These are phyloP conservation scores for Craterostigma plantagineum DNA, from an alignment of 257 asterid genomes.

Conservation along the genomic window DNA sequence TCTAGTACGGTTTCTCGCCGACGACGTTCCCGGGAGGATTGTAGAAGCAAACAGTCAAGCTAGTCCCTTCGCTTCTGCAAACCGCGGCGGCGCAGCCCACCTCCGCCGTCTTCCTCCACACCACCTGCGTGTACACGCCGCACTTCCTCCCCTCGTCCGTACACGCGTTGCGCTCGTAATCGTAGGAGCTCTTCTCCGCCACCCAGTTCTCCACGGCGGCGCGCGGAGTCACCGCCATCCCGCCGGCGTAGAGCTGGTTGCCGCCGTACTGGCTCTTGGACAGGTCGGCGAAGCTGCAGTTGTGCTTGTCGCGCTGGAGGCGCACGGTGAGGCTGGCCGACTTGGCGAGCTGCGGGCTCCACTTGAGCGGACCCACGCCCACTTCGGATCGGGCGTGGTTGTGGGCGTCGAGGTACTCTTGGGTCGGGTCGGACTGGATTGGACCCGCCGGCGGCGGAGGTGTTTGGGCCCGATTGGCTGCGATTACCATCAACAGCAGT, in stretches of 20 bases:
- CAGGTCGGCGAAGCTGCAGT: constrained; percentile 57
- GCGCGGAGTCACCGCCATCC: constrained; percentile 23
- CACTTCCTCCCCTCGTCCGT: constrained; percentile 35
- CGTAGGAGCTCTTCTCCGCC: constrained; percentile 59
- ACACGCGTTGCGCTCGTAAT: constrained; percentile 47
- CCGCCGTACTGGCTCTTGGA: constrained; percentile 44
- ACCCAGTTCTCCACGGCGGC: constrained; percentile 61
- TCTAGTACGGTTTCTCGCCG: constrained; percentile 80
- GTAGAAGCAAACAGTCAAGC: constrained; percentile 58
- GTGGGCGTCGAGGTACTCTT: constrained; percentile 49
- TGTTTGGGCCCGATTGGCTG: no score
- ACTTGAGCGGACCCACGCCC: constrained; percentile 49
- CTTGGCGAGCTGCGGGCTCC: constrained; percentile 55
- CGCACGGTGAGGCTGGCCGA: constrained; percentile 53
- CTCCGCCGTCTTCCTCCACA: constrained; percentile 57
- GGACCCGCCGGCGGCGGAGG: constrained; percentile 17
- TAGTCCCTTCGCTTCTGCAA: constrained; percentile 24
- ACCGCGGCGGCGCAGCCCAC: constrained; percentile 65
- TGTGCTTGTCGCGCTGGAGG: constrained; percentile 48
- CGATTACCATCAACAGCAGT: no score
- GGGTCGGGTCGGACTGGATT: constrained; percentile 9
- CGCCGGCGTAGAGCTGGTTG: constrained; percentile 51
- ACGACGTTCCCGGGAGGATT: constrained; percentile 79
- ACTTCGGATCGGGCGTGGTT: constrained; percentile 61
- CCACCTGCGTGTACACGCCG: constrained; percentile 88